Conservation (phyloP, 176 grass and related monocot genomes). For the Dendrocalamus sinicus region DNA sequence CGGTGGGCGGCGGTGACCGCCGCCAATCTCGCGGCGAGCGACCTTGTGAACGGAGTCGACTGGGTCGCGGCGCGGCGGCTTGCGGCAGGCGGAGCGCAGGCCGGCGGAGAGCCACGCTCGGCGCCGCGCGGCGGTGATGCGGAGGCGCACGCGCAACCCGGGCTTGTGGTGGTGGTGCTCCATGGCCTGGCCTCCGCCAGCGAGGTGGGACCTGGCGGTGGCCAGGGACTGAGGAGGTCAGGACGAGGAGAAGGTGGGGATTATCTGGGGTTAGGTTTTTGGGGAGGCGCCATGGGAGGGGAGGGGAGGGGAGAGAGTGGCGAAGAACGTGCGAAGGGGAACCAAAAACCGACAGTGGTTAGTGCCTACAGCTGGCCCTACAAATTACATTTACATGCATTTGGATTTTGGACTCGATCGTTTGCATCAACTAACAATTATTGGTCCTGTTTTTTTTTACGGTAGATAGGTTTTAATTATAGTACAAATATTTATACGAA, state of each 20-base stretch:
- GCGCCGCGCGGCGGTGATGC: conserved; percentile 54
- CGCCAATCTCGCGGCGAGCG: conserved; percentile 63
- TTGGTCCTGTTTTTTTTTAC: too few relatives aligned
- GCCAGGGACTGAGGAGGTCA: background rate
- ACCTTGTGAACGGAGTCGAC: conserved; percentile 55
- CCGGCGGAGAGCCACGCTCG: conserved; percentile 51
- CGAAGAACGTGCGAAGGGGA: background rate
- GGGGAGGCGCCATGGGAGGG: conserved; percentile 38
- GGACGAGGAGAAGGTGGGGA: background rate
- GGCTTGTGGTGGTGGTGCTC: conserved; percentile 56
- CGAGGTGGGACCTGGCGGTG: background rate
- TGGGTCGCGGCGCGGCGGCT: conserved; percentile 47
- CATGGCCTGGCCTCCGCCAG: conserved; percentile 35
- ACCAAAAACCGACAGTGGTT: background rate
- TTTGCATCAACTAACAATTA: background rate
- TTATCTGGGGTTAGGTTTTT: conserved; percentile 50
- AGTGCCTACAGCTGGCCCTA: background rate
- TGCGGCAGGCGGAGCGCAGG: conserved; percentile 25
- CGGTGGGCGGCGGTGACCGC: conserved; percentile 48
- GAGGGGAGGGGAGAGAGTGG: background rate
- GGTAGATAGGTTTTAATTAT: too few relatives aligned
- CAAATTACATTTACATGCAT: background rate
- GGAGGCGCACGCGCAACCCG: conserved; percentile 53
- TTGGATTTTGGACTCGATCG: background rate
- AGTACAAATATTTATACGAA: background rate